Base-by-base conservation (phyloP, 495 filamentous ascomycete species). In the Lentithecium fluviatile region DNA sequence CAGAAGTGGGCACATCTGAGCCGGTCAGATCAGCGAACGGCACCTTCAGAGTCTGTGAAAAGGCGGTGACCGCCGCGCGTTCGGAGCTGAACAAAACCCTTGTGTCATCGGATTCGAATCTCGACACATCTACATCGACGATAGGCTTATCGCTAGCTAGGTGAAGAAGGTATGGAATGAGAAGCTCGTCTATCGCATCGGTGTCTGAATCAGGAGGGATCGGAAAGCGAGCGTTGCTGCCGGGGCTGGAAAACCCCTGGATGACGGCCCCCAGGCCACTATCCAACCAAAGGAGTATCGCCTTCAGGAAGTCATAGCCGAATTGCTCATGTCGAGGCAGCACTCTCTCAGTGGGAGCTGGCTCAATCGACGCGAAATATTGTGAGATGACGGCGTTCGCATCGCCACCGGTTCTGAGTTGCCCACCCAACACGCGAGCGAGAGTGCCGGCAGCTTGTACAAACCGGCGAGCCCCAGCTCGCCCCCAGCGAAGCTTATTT, bases 361-460 rank as follows among this genome's bases (percentile, higher is more conserved):
- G 77, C 7, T 47, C 58, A 2, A 87, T 78, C 20, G 69, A 61
- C 11, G 70, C 53, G 56, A 84, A 83, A n/a, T 71, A 53, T 5
- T 71, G 69, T 34, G 75, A 56, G 2, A 61, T 56, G 0, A 65
- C 64, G 17, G 64, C 67, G 37, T 70, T 67, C 15, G 55, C 48
- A 45, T 58, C 37, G 32, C 73, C 73, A 15, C 71, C 69, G 11
- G 69, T 75, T 21, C 74, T 73, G 0, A 79, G 54, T 48, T 70
- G 71, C 8, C 79, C 80, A 49, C 82, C 82, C 15, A 89, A 71
- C 6, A 79, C 76, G 23, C 77, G 71, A 15, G 83, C 74, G 19
- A 89, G 67, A 8, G 82, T 81, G 24, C 86, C 87, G 23, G 83
- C 76, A n/a, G 85, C 86, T 72, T 88, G 86, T 5, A 88, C 78